These are phyloP conservation scores for Wickerhamiella vanderwaltii DNA, from an alignment of 805 yeast species.

Conservation along the genomic window DNA sequence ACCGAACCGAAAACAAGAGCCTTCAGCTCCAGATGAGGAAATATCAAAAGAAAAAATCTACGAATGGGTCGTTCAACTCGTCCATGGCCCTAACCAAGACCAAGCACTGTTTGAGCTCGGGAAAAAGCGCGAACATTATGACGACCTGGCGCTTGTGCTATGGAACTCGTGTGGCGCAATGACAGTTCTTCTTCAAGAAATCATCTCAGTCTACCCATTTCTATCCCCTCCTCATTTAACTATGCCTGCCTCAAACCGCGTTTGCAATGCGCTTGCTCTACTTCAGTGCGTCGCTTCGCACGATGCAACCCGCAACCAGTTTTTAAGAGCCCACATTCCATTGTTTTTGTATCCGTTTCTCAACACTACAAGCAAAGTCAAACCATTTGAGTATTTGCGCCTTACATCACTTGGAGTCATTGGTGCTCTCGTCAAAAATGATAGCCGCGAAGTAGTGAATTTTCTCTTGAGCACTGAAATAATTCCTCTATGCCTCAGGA, in stretches of 20 bases:
- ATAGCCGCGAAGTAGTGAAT: conserved; percentile 86
- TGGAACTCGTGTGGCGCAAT: conserved; percentile 97
- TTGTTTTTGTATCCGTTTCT: conserved; percentile 85
- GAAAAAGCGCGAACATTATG: conserved; percentile 87
- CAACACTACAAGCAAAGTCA: conserved; percentile 79
- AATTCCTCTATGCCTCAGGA: conserved; percentile 84
- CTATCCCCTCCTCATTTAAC: conserved; percentile 77
- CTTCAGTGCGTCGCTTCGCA: conserved; percentile 96
- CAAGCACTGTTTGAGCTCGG: conserved; percentile 87
- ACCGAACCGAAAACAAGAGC: neutral
- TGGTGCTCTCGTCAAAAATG: conserved; percentile 93
- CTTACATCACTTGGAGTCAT: conserved; percentile 90
- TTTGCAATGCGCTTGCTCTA: conserved; percentile 88
- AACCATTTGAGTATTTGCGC: conserved; percentile 88
- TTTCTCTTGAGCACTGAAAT: conserved; percentile 90
- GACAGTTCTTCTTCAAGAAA: conserved; percentile 82
- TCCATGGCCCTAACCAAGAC: conserved; percentile 83
- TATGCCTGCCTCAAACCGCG: conserved; percentile 80
- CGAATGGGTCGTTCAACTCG: conserved; percentile 80
- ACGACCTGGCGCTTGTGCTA: conserved; percentile 78
- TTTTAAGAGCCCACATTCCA: conserved; percentile 83
- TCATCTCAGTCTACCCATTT: conserved; percentile 78
- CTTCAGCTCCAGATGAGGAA: conserved; percentile 1
- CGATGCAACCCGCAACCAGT: conserved; percentile 73
- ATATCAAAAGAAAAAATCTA: conserved; percentile 54